Base-by-base conservation (phyloP, 1,284 basidiomycete genomes). In the Sporisorium graminicola region DNA sequence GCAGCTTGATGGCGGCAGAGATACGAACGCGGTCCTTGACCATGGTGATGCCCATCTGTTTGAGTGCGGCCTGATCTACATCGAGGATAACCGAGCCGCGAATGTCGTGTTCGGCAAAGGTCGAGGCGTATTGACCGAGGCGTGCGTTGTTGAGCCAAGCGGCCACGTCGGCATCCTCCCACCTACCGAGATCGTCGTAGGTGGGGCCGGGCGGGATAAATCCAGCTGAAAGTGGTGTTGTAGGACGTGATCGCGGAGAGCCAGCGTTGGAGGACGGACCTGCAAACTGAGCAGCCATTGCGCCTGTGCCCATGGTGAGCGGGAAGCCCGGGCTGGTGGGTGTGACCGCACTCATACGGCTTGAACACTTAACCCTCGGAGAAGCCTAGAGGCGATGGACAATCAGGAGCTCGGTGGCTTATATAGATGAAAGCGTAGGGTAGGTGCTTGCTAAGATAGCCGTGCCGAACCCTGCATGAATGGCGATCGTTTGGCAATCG, bases 31-130 rank as follows among this genome's bases (percentile, higher is more conserved):
- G 74, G 20, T 84, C 84, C 26, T 82, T 83, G 43, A 85, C 76
- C 62, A 69, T 71, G 47, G 76, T 63, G 60, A 85, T 78, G 40
- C 84, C 84, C 84, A 85, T 85, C 66, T 84, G 77, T 58, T 82
- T 84, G 35, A 85, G 67, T 0, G 67, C 71, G 8, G 68, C 58
- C 49, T 82, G 80, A 47, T 84, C 83, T 12, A 85, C 71, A 37
- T 84, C 81, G 31, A 83, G 66, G 22, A 85, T 63, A 18, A 82
- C 76, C 5, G 67, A 59, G 29, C 84, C 84, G 46, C 74, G 72
- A 58, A 85, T 85, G 69, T 85, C 81, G 63, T 85, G 78, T 5
- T 69, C 50, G 8, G 72, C 65, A 62, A 85, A 84, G 3, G 72
- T 72, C 14, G 58, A 7, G 3, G 74, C 71, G 54, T 85, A 72